phyloP scores from a whole-genome alignment of 768 basidiomycete species.

The Boletus tylopilopsis region DNA sequence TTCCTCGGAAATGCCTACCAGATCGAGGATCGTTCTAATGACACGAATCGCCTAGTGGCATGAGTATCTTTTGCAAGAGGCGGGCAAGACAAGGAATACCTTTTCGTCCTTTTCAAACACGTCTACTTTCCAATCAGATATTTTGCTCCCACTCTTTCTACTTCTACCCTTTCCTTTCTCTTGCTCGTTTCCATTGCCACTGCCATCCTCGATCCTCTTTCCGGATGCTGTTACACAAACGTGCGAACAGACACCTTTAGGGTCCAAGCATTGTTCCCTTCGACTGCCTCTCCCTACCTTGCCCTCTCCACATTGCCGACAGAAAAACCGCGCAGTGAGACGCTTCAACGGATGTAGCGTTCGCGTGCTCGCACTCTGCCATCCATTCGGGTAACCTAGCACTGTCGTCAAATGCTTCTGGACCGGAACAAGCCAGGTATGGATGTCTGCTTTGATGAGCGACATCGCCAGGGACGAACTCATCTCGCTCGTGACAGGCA shows the following conservation, averaged over 20 bases:
- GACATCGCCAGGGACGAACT: constrained; percentile 31
- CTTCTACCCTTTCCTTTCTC: constrained; percentile 16
- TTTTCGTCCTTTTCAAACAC: constrained; percentile 58
- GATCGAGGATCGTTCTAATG: constrained; percentile 36
- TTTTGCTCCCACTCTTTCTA: constrained; percentile 14
- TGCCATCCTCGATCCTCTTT: not conserved
- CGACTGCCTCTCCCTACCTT: constrained; percentile 32
- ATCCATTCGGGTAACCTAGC: constrained; percentile 47
- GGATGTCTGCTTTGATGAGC: constrained; percentile 43
- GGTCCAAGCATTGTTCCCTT: constrained; percentile 49
- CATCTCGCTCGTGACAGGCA: constrained; percentile 12
- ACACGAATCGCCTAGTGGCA: constrained; percentile 44
- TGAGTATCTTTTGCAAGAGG: not conserved
- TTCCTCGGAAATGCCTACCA: constrained; percentile 31
- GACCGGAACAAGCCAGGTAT: constrained; percentile 46
- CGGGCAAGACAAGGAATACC: constrained; percentile 32
- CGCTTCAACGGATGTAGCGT: constrained; percentile 55
- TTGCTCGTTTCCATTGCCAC: no score
- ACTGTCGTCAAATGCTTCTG: constrained; percentile 40
- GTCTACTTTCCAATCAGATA: constrained; percentile 43
- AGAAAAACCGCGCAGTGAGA: constrained; percentile 56
- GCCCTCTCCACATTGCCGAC: constrained; percentile 44
- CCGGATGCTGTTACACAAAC: constrained; percentile 35
- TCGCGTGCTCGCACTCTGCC: constrained; percentile 46
- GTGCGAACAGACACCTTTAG: constrained; percentile 57